Base-by-base conservation (phyloP, 495 filamentous ascomycete species). In the Penicillium longicatenatum region DNA sequence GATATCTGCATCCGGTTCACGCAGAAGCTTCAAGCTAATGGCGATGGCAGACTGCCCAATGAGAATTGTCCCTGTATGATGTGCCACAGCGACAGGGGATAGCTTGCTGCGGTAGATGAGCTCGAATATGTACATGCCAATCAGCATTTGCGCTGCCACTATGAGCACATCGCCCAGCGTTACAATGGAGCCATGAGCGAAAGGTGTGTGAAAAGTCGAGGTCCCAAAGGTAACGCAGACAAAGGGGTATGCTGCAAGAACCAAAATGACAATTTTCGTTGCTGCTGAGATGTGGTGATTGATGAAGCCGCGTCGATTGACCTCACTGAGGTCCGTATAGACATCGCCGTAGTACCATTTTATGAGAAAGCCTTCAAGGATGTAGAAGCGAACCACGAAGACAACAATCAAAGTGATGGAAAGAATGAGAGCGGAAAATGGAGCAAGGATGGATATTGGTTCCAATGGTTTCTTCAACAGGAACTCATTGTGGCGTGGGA, bases 51-150 rank as follows among this genome's bases (percentile, higher is more conserved):
- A 63, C 52, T 82, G 72, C 7, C 71, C 77, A n/a, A 82, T 75
- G 14, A 82, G 54, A 21, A 79, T 78, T 0, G 78, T 77, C 9
- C 78, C 78, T 10, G 78, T 54, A 42, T 80, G 78, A 50, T 82
- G 78, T 51, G 70, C 54, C 4, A 79, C 69, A 0, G 73, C 76
- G 7, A 82, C 70, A 1, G 73, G 70, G 7, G 75, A 79, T 9
- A 80, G 56, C 50, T 70, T 74, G 1, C 58, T 43, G 6, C 79
- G 71, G 47, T 80, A 82, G 29, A 82, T 52, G 9, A 82, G 67
- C 49, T 82, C 79, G 49, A 78, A 78, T 6, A 78, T 57, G 51
- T 81, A 81, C 72, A 81, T 82, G 14, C 57, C 78, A 12, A 79
- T 74, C 33, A 82, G 52, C 58, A 77, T 70, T 50, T 82, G 77